Base-by-base conservation (phyloP, 1,139 yeast genomes). In the Nakaseomyces bracarensis region DNA sequence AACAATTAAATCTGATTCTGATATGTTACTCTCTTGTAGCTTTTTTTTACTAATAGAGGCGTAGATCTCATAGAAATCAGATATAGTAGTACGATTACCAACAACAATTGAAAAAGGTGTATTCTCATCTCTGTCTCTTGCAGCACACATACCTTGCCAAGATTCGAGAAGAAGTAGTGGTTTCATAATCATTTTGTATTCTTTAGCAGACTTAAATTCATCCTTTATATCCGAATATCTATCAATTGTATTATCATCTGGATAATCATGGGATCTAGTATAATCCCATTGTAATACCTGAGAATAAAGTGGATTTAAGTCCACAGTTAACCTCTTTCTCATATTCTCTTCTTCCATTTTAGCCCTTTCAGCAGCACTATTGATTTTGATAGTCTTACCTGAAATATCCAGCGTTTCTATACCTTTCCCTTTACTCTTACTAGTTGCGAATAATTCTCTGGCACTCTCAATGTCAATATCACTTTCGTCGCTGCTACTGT, bases 111-210 rank as follows among this genome's bases (percentile, higher is more conserved):
- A 74, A 58, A 91, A 82, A 0, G 95, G 89, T 6, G 57, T 63
- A 46, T 77, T 79, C 22, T 74, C 76, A 1, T 72, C 71, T 18
- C 85, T 76, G 42, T 75, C 75, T 51, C 82, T 79, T 1, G 91
- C 77, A 3, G 85, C 72, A 49, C 78, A 81, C 27, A 93, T 75
- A 0, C 87, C 84, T 57, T 89, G 95, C 97, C 97, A 93, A 49
- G 95, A 84, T 66, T 93, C 98, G 37, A 89, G 66, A 64, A 89
- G 67, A 38, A 93, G 66, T 38, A 93, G 67, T 0, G 98, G 97
- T 51, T 80, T 86, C 56, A 85, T 82, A 0, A 75, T 69, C 28
- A 69, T 66, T 39, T 72, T 73, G 57, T 93, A 93, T 4, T 82
- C 86, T 13, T 66, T 68, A 2, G 79, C 78, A 43, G 75, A 68